phyloP scores from a whole-genome alignment of 2,329 filamentous ascomycete species.

The Chrysoporthe deuterocubensis region DNA sequence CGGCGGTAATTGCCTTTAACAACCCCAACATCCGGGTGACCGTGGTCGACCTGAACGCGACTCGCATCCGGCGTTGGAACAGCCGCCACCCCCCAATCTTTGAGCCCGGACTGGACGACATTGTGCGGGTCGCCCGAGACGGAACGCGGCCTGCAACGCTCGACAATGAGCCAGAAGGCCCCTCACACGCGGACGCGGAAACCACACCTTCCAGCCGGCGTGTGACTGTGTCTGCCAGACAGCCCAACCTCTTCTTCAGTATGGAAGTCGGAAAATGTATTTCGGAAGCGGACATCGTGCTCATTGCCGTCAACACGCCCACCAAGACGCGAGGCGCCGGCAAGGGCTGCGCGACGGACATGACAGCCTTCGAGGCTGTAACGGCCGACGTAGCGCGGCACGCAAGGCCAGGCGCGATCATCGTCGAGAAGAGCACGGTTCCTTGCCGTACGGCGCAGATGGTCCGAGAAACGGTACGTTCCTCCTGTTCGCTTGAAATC shows the following conservation, averaged over 20 bases:
- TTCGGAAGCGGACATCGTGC: slow-evolving; percentile 70
- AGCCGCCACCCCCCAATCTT: slow-evolving; percentile 75
- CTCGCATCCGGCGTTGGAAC: slow-evolving; percentile 73
- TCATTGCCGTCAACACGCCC: slow-evolving; percentile 79
- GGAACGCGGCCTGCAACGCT: slow-evolving; percentile 53
- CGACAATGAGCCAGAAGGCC: slow-evolving; percentile 38
- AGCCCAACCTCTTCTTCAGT: slow-evolving; percentile 74
- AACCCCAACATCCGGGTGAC: slow-evolving; percentile 73
- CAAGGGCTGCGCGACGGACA: slow-evolving; percentile 72
- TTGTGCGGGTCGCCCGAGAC: slow-evolving; percentile 68
- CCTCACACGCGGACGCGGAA: background rate
- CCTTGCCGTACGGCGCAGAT: slow-evolving; percentile 75
- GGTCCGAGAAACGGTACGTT: slow-evolving; percentile 67
- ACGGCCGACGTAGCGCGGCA: slow-evolving; percentile 68
- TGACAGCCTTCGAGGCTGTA: slow-evolving; percentile 73
- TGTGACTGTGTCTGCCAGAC: slow-evolving; percentile 46
- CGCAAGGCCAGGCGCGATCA: slow-evolving; percentile 69
- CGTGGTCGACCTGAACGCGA: slow-evolving; percentile 72
- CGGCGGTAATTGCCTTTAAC: slow-evolving; percentile 73
- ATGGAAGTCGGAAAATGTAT: slow-evolving; percentile 67
- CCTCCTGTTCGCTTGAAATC: background rate
- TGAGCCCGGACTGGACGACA: slow-evolving; percentile 71
- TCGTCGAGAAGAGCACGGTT: slow-evolving; percentile 83
- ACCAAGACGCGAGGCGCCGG: slow-evolving; percentile 74
- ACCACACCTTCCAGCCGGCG: background rate